A percentile compares a stretch with the other conserved stretches of the same genome.
phyloP scores from a whole-genome alignment of 805 yeast genomes.

The Debaryomyces castellii region DNA sequence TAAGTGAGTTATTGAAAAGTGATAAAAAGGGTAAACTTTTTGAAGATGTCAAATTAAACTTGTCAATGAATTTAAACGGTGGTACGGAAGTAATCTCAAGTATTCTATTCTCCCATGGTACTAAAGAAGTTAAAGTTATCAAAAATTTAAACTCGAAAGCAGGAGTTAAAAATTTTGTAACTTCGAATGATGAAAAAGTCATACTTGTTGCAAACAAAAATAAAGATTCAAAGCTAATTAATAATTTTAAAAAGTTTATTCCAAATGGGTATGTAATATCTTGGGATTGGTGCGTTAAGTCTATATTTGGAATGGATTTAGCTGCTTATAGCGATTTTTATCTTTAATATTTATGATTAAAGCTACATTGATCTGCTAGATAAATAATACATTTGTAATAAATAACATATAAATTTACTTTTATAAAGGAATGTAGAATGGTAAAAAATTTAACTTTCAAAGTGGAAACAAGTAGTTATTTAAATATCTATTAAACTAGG shows the following conservation, averaged over 20 bases:
- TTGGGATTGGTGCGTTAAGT: slow-evolving; percentile 65
- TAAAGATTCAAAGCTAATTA: slow-evolving; percentile 35
- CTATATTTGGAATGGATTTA: slow-evolving; percentile 49
- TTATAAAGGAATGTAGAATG: not conserved
- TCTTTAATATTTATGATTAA: slow-evolving; percentile 10
- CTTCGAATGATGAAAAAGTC: slow-evolving; percentile 12
- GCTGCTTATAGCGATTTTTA: slow-evolving; percentile 19
- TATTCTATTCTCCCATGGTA: slow-evolving; percentile 64
- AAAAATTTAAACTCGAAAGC: slow-evolving; percentile 14
- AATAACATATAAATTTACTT: not conserved
- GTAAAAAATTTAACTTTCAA: not conserved
- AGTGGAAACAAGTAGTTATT: not conserved
- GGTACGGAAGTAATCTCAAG: slow-evolving; percentile 55
- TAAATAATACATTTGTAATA: not conserved
- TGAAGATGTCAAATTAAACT: slow-evolving; percentile 46
- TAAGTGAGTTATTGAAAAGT: slow-evolving; percentile 13
- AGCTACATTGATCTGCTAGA: not conserved
- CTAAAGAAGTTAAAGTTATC: slow-evolving; percentile 21
- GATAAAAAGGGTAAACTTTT: slow-evolving; percentile 41
- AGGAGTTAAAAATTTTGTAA: slow-evolving; percentile 15
- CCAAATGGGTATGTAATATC: slow-evolving; percentile 37
- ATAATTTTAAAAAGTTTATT: slow-evolving; percentile 15
- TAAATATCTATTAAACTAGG: slow-evolving; percentile 49
- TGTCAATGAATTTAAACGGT: slow-evolving; percentile 60
- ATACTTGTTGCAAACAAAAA: slow-evolving; percentile 31